Evolutionary conservation across 2,329 filamentous ascomycete genomes (phyloP).

Genomic region (Aspergillus sclerotialis): DNA sequence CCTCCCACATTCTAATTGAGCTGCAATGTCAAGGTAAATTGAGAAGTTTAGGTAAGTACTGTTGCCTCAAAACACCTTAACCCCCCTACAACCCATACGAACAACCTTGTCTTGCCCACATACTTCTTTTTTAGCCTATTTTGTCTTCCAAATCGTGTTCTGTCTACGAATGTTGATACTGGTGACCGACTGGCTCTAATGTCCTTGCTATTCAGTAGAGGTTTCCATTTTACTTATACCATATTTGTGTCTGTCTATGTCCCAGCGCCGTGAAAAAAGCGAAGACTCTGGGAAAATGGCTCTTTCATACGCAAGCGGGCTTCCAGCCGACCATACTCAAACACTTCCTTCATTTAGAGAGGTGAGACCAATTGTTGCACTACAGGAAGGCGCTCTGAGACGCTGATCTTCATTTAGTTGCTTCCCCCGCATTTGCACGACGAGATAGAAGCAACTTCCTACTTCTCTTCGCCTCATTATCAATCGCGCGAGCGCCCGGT

Average conservation of each 20-base stretch:
- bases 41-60: slow-evolving; percentile 15
- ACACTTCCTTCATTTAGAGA: slow-evolving; percentile 33
- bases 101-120: too few species aligned
- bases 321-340: slow-evolving; percentile 25
- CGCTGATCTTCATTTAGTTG: slow-evolving; percentile 21
- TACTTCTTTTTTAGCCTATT: too few species aligned
- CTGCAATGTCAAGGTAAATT: slow-evolving; percentile 17
- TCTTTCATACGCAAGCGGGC: slow-evolving; percentile 30
- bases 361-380: slow-evolving; percentile 15
- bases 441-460: slow-evolving; percentile 34
- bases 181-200: neutral
- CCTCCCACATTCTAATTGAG: neutral
- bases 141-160: too few species aligned
- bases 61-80: too few species aligned
- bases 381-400: neutral
- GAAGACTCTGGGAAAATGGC: slow-evolving; percentile 31
- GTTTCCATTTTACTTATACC: slow-evolving; percentile 3
- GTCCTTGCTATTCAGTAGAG: neutral
- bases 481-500: slow-evolving; percentile 23
- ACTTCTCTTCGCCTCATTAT: slow-evolving; percentile 20
- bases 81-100: too few species aligned
- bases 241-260: slow-evolving; percentile 24
- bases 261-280: slow-evolving; percentile 24
- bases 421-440: slow-evolving; percentile 35
- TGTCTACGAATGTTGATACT: neutral